Evolutionary conservation across 169 alveolate species (phyloP), one percentile per base, ranked within the genome.

Genomic region (Plasmodium yoelii): DNA sequence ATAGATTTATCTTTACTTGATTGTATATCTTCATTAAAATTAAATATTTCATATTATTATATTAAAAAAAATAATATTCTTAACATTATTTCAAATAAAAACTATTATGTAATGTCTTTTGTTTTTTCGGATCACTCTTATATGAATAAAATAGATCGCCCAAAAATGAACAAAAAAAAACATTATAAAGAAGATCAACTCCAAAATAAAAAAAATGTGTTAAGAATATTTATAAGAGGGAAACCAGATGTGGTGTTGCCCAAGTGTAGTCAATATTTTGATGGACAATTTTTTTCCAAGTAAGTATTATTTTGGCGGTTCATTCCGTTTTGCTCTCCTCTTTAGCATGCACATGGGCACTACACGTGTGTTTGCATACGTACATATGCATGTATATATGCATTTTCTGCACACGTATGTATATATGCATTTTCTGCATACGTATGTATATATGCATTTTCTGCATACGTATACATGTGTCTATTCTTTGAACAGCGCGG

Each of bases 201-300:
- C 12, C 24, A 22, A 39, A 53, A 49, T 15, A 13, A 34, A 18
- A n/a, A 7, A 22, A 63, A 19, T 28, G 57, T 64, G 19, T 42
- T 77, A 68, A 18, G 88, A 24, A 63, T 77, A 63, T 77, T 77
- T 56, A 7, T 77, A 7, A 47, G 72, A 68, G 88, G 88, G 12
- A 64, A 26, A 12, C 51, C 63, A 0, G 39, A 44, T n/a, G n/a
- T 49, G 47, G 15, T 77, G 10, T 24, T 77, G 4, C 80, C 88
- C 18, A 77, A 28, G 51, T 77, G 88, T 46, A 64, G 67, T 8
- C 69, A 49, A 7, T 77, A 77, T 24, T 9, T 64, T n/a, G 67
- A 77, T 46, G 88, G 88, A 5, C 68, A 77, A 24, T 22, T 46
- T 6, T 18, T 46, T 15, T 28, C 28, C 18, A 39, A 19, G 88